Evolutionary conservation across 768 basidiomycete genomes (phyloP), one percentile per base, ranked within the genome.

Genomic region (Kwoniella dendrophila): DNA sequence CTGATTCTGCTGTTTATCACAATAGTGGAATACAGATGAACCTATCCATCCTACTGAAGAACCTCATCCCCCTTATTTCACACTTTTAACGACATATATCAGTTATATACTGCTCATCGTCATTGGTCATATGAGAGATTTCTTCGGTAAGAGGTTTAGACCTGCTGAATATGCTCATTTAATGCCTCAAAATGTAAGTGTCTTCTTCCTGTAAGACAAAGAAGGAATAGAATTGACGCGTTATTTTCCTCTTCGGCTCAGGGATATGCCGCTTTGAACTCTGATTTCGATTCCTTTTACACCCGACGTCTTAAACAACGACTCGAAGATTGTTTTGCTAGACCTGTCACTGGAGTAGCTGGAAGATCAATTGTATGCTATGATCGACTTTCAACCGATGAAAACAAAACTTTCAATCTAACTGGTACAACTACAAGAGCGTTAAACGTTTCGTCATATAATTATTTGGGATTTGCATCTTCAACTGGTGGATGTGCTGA

Each of bases 221-320:
- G 34, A 29, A 24, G 16, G 14, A 20, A 29, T 14, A 26, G 24
- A 48, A 2, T 36, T 33, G 27, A 38, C 36, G 36, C 50, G 24
- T 8, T 6, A 11, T 44, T 22, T 38, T 8, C 36, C 18, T 20
- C 30, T 29, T n/a, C n/a, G n/a, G n/a, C n/a, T 2, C 78, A 97
- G 92, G 96, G 95, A 59, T 94, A 96, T 74, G 95, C 94, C 1
- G 90, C 96, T 4, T 84, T 98, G 63, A 95, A 92, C 81, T 96
- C 93, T 8, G 96, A 98, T 78, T 98, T 98, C 69, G 95, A 98
- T 79, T 98, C 96, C 5, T 99, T 98, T 82, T 98, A 98, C 83
- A 95, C 94, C 62, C 91, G 95, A 52, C 88, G 94, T 3, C 85
- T 98, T 67, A 98, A 98, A 78, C 83, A 84, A 11, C 91, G 95